These are phyloP conservation scores for Penicillium hordei DNA, from an alignment of 2,329 filamentous ascomycete species.

Conservation along the genomic window DNA sequence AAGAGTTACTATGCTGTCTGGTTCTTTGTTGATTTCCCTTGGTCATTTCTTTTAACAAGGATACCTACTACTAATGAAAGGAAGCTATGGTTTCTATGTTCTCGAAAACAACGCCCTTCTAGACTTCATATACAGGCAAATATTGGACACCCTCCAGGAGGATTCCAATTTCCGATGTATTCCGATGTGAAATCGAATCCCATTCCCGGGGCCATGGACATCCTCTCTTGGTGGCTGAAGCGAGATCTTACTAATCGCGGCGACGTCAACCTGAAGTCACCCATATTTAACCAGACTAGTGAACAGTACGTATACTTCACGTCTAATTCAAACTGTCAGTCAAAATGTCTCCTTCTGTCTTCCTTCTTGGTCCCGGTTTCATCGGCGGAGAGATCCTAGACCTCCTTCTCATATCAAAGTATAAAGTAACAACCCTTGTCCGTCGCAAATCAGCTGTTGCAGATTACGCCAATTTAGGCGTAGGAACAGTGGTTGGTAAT, in stretches of 20 bases:
- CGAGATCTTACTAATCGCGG: neutral
- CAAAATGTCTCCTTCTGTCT: neutral
- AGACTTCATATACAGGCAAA: too few species aligned
- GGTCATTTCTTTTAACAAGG: neutral
- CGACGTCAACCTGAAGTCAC: constrained; percentile 6
- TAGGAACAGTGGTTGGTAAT: constrained; percentile 1
- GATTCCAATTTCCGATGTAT: too few species aligned
- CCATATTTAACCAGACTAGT: neutral
- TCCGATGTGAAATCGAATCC: too few species aligned
- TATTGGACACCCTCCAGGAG: too few species aligned
- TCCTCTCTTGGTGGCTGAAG: neutral
- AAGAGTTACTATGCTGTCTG: neutral
- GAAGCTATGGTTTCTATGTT: too few species aligned
- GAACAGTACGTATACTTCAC: neutral
- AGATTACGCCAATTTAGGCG: constrained; percentile 44
- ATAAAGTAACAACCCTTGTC: constrained; percentile 45
- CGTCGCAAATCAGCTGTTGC: constrained; percentile 33
- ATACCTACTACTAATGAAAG: too few species aligned
- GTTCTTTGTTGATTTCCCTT: too few species aligned
- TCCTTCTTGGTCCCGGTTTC: constrained; percentile 1
- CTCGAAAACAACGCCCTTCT: too few species aligned
- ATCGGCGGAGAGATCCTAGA: constrained; percentile 51
- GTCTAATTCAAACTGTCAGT: too few species aligned
- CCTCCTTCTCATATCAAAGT: constrained; percentile 43
- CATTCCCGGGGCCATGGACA: too few species aligned